phyloP scores from a whole-genome alignment of 2,329 filamentous ascomycete species.

The Trichoderma lentiforme region DNA sequence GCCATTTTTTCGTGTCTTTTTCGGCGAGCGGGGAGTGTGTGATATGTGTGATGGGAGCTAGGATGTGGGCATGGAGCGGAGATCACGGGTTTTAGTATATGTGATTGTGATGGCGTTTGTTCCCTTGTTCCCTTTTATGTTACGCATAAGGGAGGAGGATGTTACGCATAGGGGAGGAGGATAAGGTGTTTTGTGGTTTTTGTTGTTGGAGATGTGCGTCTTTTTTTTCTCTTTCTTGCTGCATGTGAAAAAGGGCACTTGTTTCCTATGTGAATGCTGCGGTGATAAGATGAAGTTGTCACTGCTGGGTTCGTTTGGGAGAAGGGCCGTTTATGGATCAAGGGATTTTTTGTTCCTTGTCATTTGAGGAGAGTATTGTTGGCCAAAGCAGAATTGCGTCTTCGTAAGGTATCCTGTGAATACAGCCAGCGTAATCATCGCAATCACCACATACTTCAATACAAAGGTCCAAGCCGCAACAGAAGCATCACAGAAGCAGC shows the following conservation, averaged over 20 bases:
- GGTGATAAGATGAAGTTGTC: background rate
- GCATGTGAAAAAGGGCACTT: background rate
- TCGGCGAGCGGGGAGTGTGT: background rate
- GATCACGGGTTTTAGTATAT: slow-evolving; percentile 15
- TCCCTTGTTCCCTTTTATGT: background rate
- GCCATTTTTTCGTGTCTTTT: background rate
- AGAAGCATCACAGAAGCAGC: background rate
- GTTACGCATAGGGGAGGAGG: background rate
- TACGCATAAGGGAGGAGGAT: background rate
- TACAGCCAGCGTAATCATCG: background rate
- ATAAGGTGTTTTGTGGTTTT: background rate
- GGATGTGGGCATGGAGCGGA: slow-evolving; percentile 11
- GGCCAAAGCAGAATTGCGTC: background rate
- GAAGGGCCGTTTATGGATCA: slow-evolving; percentile 2
- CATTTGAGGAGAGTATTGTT: background rate
- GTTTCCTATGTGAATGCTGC: background rate
- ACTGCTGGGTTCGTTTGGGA: background rate
- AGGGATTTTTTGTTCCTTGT: background rate
- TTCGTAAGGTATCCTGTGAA: background rate
- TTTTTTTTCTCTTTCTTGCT: background rate
- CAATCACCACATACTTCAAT: background rate
- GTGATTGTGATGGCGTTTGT: background rate
- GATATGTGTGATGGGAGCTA: slow-evolving; percentile 8
- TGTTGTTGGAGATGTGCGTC: background rate
- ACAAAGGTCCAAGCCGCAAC: background rate